phyloP scores from a whole-genome alignment of 2,329 filamentous ascomycete genomes.

The Talaromyces marneffei region DNA sequence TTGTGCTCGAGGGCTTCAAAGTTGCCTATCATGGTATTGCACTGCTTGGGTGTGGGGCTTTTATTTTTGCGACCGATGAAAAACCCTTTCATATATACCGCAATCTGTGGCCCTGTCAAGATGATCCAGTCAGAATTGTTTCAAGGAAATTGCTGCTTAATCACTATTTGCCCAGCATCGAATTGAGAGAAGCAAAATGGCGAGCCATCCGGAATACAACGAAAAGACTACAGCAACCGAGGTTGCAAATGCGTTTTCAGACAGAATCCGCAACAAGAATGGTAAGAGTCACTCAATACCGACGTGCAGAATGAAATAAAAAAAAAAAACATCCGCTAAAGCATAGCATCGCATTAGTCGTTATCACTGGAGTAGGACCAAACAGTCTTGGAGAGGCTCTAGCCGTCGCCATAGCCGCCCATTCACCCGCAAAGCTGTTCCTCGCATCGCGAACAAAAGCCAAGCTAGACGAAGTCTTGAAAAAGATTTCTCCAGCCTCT shows the following conservation, averaged over 20 bases:
- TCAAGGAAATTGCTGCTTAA: background rate
- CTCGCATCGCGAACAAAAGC: constrained; percentile 33
- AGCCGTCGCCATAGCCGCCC: constrained; percentile 28
- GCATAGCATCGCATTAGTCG: constrained; percentile 21
- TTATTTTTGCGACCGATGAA: background rate
- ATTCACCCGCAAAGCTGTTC: constrained; percentile 29
- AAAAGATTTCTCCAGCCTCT: constrained; percentile 16
- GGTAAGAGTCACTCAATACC: too few species aligned
- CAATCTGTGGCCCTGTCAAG: background rate
- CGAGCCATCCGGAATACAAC: constrained; percentile 34
- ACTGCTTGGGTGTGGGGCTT: background rate
- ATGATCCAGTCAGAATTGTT: background rate
- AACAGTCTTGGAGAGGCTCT: constrained; percentile 31
- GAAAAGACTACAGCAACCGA: constrained; percentile 32
- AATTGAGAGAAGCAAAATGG: constrained; percentile 18
- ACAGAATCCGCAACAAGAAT: constrained; percentile 17
- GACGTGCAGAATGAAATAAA: too few species aligned
- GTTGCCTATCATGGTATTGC: background rate
- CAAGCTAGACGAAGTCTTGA: constrained; percentile 29
- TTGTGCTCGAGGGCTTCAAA: background rate
- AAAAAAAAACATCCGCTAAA: background rate
- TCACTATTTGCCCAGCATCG: background rate
- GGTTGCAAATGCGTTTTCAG: constrained; percentile 24
- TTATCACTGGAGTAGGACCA: constrained; percentile 37
- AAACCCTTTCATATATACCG: background rate